Percentiles rank a stretch among this genome's conserved stretches.
phyloP scores from a whole-genome alignment of 2,329 filamentous ascomycete species.

The Ophiobolus disseminans region DNA sequence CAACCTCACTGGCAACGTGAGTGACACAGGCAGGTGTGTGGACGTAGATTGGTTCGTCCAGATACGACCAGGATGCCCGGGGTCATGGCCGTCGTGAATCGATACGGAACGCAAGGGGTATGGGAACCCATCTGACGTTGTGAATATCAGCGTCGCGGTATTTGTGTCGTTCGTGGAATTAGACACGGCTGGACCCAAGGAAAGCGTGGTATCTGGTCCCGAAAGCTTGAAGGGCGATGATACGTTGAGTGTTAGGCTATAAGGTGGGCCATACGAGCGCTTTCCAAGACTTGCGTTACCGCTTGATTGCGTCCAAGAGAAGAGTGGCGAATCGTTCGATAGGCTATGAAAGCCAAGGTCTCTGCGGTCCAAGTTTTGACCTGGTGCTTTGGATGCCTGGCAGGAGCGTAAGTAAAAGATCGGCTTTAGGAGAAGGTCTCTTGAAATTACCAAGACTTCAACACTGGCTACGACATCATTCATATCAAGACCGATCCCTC shows the following conservation, averaged over 20 bases:
- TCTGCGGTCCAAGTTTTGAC: constrained; percentile 55
- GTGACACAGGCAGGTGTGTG: constrained; percentile 51
- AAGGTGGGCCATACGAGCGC: constrained; percentile 57
- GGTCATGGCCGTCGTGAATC: constrained; percentile 55
- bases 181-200: constrained; percentile 32
- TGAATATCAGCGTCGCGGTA: constrained; percentile 50
- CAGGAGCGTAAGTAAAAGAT: neutral
- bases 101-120: constrained; percentile 60
- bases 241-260: constrained; percentile 50
- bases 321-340: constrained; percentile 20
- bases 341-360: constrained; percentile 18
- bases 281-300: constrained; percentile 31
- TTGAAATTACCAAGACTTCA: constrained; percentile 37
- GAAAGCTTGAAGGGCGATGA: constrained; percentile 55
- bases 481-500: constrained; percentile 43
- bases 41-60: constrained; percentile 59
- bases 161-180: constrained; percentile 23
- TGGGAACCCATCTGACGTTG: constrained; percentile 44
- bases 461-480: constrained; percentile 44
- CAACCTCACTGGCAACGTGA: constrained; percentile 46
- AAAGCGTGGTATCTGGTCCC: constrained; percentile 54
- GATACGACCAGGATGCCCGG: constrained; percentile 59
- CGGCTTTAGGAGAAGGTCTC: too few relatives aligned
- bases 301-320: constrained; percentile 43
- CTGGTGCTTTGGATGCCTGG: constrained; percentile 47